Conservation (phyloP, 2,329 filamentous ascomycete species). For the Diplodia intermedia region DNA sequence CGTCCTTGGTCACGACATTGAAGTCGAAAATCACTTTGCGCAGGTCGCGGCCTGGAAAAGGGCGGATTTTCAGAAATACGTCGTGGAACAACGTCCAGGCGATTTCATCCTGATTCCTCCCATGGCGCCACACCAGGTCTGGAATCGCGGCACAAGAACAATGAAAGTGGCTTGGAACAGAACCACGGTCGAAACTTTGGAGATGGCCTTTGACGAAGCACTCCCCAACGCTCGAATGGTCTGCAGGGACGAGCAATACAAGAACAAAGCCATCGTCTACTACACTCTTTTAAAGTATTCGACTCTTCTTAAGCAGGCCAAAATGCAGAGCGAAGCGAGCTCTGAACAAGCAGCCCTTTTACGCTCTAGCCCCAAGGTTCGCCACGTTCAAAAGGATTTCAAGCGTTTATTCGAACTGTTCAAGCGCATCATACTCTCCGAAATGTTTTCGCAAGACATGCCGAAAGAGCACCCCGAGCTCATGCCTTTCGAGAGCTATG, state of each 20-base stretch:
- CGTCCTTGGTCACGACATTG: slow-evolving; percentile 92
- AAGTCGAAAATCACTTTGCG: slow-evolving; percentile 96
- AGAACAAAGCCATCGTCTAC: slow-evolving; percentile 95
- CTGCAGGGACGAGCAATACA: slow-evolving; percentile 97
- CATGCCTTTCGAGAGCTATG: slow-evolving; percentile 83
- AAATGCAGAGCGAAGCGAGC: slow-evolving; percentile 59
- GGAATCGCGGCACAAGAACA: slow-evolving; percentile 94
- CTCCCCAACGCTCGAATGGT: slow-evolving; percentile 88
- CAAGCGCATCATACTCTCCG: slow-evolving; percentile 79
- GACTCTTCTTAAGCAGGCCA: slow-evolving; percentile 63
- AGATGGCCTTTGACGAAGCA: slow-evolving; percentile 84
- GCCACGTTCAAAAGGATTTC: slow-evolving; percentile 83
- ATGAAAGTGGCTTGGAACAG: slow-evolving; percentile 99
- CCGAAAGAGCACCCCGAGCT: slow-evolving; percentile 75
- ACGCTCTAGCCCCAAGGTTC: slow-evolving; percentile 59
- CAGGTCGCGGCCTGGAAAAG: slow-evolving; percentile 95
- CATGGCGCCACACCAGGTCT: slow-evolving; percentile 93
- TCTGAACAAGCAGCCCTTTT: slow-evolving; percentile 47
- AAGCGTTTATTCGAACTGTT: slow-evolving; percentile 79
- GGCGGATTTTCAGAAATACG: slow-evolving; percentile 89
- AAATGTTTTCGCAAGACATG: slow-evolving; percentile 75
- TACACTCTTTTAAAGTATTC: slow-evolving; percentile 84
- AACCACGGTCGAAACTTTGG: slow-evolving; percentile 88
- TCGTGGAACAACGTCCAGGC: slow-evolving; percentile 87
- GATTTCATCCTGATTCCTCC: slow-evolving; percentile 95